These are phyloP conservation scores for Aleurites moluccanus DNA, from an alignment of 441 rosid genomes.

Conservation along the genomic window DNA sequence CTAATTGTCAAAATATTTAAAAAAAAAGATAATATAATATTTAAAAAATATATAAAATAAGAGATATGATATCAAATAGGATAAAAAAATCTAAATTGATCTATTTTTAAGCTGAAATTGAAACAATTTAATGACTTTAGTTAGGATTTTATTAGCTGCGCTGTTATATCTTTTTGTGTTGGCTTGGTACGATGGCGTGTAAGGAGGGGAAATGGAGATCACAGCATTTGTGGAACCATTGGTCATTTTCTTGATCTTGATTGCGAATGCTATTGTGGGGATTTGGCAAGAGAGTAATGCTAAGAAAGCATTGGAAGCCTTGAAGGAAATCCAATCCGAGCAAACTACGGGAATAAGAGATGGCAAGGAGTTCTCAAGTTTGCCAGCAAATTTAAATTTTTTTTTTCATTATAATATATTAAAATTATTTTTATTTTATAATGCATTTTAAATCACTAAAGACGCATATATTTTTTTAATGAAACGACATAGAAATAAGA, in stretches of 20 bases:
- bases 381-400: too few relatives aligned
- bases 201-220: constrained; percentile 87
- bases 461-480: too few relatives aligned
- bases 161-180: constrained; percentile 68
- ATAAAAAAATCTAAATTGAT: too few relatives aligned
- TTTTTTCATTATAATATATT: too few relatives aligned
- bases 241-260: constrained; percentile 81
- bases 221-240: constrained; percentile 92
- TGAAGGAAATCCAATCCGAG: constrained; percentile 89
- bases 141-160: constrained; percentile 84
- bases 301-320: constrained; percentile 82
- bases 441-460: too few relatives aligned
- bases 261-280: constrained; percentile 83
- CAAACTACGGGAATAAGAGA: constrained; percentile 67
- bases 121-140: constrained; percentile 85
- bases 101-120: constrained; percentile 54
- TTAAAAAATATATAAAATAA: too few relatives aligned
- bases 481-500: too few relatives aligned
- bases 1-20: too few relatives aligned
- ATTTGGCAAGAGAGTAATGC: constrained; percentile 92
- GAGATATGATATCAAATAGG: too few relatives aligned
- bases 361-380: constrained; percentile 41
- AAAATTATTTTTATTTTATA: too few relatives aligned
- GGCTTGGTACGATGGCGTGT: constrained; percentile 82
- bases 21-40: too few relatives aligned